phyloP scores from a whole-genome alignment of 805 yeast species.

The Sugiyamaella mastotermitis region DNA sequence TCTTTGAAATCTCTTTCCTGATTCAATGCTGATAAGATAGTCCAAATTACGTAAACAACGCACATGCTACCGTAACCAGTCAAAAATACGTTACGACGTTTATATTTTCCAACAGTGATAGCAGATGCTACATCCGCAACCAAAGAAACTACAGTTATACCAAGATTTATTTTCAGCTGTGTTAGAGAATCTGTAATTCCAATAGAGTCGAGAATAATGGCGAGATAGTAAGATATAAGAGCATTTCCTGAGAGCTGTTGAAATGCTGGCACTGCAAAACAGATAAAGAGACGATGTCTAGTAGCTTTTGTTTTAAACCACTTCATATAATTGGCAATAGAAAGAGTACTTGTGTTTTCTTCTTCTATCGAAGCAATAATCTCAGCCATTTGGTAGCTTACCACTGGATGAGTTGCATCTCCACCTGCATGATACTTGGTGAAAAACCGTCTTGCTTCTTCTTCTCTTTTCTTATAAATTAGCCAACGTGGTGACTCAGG shows the following conservation, averaged over 20 bases:
- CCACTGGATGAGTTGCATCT: constrained; percentile 21
- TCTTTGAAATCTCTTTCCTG: constrained; percentile 7
- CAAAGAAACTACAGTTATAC: constrained; percentile 4
- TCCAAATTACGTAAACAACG: constrained; percentile 32
- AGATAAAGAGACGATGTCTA: constrained; percentile 8
- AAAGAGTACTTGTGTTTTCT: constrained; percentile 15
- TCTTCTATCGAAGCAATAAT: constrained; percentile 18
- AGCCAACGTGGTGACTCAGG: constrained; percentile 88
- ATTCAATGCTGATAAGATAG: constrained; percentile 43
- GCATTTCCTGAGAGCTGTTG: constrained; percentile 16
- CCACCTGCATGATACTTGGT: constrained; percentile 17
- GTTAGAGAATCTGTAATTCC: constrained; percentile 37
- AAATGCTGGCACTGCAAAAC: constrained; percentile 8
- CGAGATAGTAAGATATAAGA: constrained; percentile 36
- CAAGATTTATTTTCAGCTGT: constrained; percentile 12
- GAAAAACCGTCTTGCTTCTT: constrained; percentile 46
- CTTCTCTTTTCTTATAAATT: constrained; percentile 52
- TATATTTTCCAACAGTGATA: constrained; percentile 9
- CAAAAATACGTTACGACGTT: constrained; percentile 16
- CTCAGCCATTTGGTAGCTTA: constrained; percentile 25
- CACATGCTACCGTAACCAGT: constrained; percentile 12
- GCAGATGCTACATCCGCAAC: constrained; percentile 5
- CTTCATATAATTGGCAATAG: constrained; percentile 6
- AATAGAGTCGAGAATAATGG: constrained; percentile 44
- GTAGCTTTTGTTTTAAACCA: constrained; percentile 7